Evolutionary conservation across 2,329 filamentous ascomycete genomes (phyloP).

Genomic region (Neocatenulostroma microsporum): DNA sequence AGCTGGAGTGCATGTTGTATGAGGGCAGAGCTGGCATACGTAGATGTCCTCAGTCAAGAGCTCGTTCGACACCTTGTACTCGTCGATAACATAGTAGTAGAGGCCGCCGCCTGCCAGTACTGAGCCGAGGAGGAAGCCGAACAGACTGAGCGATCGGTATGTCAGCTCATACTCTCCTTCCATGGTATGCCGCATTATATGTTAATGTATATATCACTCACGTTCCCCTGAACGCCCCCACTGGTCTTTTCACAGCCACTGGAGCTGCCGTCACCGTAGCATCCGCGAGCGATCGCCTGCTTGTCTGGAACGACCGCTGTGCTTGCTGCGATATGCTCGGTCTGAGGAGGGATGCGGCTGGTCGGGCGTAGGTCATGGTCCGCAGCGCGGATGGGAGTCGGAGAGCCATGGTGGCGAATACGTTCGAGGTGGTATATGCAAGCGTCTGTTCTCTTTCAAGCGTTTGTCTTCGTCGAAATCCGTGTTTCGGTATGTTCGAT

Average conservation of each 20-base stretch:
- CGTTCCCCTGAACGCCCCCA: constrained; percentile 66
- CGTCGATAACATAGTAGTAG: constrained; percentile 87
- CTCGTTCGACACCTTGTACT: constrained; percentile 91
- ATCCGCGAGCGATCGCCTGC: constrained; percentile 9
- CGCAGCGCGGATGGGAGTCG: constrained; percentile 36
- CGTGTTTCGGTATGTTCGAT: too few relatives aligned
- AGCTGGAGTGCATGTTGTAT: too few relatives aligned
- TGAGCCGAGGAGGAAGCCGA: constrained; percentile 84
- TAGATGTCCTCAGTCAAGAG: constrained; percentile 92
- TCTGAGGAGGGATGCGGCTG: constrained; percentile 10
- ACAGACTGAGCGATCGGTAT: constrained; percentile 69
- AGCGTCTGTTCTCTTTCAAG: too few relatives aligned
- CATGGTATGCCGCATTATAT: too few relatives aligned
- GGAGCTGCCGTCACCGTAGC: constrained; percentile 41
- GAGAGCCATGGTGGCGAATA: constrained; percentile 35
- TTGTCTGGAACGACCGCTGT: constrained; percentile 33
- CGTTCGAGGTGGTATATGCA: constrained; percentile 1
- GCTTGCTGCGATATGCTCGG: constrained; percentile 10
- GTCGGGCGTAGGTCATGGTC: constrained; percentile 12
- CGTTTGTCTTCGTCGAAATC: too few relatives aligned
- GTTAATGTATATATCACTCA: constrained; percentile 47
- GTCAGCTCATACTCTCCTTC: too few relatives aligned
- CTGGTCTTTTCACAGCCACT: constrained; percentile 59
- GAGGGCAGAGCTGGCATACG: constrained; percentile 61
- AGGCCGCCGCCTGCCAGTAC: constrained; percentile 70